Evolutionary conservation across 805 yeast species (phyloP).

Genomic region (Cyberlindnera euphorbiae): DNA sequence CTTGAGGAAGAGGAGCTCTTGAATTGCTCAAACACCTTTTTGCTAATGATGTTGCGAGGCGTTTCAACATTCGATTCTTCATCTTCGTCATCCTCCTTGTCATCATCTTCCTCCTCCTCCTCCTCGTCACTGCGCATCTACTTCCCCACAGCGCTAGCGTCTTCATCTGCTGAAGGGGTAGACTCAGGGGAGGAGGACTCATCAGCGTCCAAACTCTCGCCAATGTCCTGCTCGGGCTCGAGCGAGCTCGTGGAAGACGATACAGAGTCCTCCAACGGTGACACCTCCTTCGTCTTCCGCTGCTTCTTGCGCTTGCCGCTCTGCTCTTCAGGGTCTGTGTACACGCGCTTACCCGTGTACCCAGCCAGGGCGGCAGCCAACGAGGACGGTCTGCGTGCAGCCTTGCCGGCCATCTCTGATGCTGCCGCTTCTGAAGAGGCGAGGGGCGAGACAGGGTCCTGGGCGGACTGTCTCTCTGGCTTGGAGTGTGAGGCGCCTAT

Average conservation of each 20-base stretch:
- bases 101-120: conserved; percentile 4
- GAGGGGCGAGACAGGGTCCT: conserved; percentile 2
- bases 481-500: conserved; percentile 17
- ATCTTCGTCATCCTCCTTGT: conserved; percentile 8
- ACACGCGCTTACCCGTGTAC: conserved; percentile 22
- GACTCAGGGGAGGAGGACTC: not conserved
- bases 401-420: not conserved
- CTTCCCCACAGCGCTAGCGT: no score
- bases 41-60: conserved; percentile 20
- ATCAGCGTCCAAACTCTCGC: conserved; percentile 4
- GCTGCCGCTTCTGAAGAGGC: no score
- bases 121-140: conserved; percentile 33
- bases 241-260: conserved; percentile 1
- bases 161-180: not conserved
- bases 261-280: not conserved
- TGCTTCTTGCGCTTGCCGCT: conserved; percentile 23
- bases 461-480: conserved; percentile 6
- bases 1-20: conserved; percentile 5
- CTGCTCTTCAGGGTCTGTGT: conserved; percentile 12
- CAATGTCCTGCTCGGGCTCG: conserved; percentile 8
- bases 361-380: conserved; percentile 25
- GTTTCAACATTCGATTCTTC: conserved; percentile 9
- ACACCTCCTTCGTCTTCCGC: conserved; percentile 14
- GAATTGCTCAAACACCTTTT: conserved; percentile 20
- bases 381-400: conserved; percentile 15